These are phyloP conservation scores for Posidonia oceanica DNA, from an alignment of 116 monocot genomes.

Conservation along the genomic window DNA sequence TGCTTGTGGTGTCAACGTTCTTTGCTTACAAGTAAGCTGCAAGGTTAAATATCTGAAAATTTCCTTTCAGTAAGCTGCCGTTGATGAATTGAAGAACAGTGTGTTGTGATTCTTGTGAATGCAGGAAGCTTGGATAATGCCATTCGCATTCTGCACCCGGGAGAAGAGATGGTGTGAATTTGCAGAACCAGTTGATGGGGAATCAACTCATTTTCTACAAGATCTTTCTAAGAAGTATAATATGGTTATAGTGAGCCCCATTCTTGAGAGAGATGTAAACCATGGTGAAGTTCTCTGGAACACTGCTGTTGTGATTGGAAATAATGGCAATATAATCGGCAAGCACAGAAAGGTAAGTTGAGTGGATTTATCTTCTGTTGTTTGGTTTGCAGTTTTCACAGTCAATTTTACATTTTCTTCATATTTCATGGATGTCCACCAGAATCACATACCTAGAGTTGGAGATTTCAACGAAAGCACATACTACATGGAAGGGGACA, in stretches of 20 bases:
- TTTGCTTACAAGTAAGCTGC: slow-evolving; percentile 76
- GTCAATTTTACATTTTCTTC: neutral
- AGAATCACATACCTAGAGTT: slow-evolving; percentile 99
- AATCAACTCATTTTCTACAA: slow-evolving; percentile 77
- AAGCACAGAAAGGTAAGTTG: slow-evolving; percentile 70
- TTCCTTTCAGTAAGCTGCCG: neutral
- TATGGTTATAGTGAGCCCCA: slow-evolving; percentile 94
- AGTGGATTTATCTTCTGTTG: neutral
- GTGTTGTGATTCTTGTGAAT: slow-evolving; percentile 1
- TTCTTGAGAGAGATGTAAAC: slow-evolving; percentile 87
- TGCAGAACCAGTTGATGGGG: slow-evolving; percentile 82
- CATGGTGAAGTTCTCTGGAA: slow-evolving; percentile 97
- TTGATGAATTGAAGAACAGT: neutral
- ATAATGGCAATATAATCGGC: slow-evolving; percentile 92
- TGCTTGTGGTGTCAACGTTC: slow-evolving; percentile 72
- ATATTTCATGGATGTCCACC: neutral
- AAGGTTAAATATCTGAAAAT: neutral
- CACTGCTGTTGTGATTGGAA: slow-evolving; percentile 88
- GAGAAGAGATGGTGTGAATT: slow-evolving; percentile 99
- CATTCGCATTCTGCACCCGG: slow-evolving; percentile 88
- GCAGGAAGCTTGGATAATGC: slow-evolving; percentile 97
- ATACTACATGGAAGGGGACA: slow-evolving; percentile 97
- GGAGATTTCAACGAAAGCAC: slow-evolving; percentile 99
- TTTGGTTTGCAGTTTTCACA: neutral
- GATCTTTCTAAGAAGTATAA: slow-evolving; percentile 65